Evolutionary conservation across 2,329 filamentous ascomycete genomes (phyloP).

Genomic region (Sarocladiaceae sp.): DNA sequence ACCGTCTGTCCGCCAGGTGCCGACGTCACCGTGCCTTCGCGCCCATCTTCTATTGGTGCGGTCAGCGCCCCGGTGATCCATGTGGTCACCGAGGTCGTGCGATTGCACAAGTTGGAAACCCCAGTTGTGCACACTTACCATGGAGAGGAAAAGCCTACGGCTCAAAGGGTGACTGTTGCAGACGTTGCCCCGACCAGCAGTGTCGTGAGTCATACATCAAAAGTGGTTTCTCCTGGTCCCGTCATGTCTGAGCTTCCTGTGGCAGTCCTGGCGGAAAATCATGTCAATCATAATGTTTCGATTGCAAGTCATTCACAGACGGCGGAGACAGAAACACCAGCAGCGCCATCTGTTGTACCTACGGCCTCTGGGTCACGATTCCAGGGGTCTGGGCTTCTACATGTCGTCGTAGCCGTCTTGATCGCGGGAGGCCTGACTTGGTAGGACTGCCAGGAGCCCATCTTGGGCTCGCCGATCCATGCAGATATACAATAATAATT

Average conservation of each 20-base stretch:
- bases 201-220: background rate
- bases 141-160: background rate
- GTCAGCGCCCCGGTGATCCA: background rate
- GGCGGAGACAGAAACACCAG: background rate
- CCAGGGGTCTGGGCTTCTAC: background rate
- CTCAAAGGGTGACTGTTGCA: background rate
- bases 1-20: background rate
- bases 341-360: background rate
- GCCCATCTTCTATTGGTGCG: background rate
- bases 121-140: background rate
- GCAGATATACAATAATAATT: no score
- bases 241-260: conserved; percentile 2
- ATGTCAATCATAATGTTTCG: conserved; percentile 1
- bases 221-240: background rate
- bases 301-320: background rate
- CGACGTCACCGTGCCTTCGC: background rate
- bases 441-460: no score
- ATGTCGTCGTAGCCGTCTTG: background rate
- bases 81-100: background rate
- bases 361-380: background rate
- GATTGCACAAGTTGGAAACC: background rate
- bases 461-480: no score
- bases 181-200: background rate
- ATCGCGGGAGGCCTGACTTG: no score
- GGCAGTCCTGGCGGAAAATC: background rate